These are phyloP conservation scores for Dothistroma pini DNA, from an alignment of 2,329 filamentous ascomycete genomes.

Conservation along the genomic window DNA sequence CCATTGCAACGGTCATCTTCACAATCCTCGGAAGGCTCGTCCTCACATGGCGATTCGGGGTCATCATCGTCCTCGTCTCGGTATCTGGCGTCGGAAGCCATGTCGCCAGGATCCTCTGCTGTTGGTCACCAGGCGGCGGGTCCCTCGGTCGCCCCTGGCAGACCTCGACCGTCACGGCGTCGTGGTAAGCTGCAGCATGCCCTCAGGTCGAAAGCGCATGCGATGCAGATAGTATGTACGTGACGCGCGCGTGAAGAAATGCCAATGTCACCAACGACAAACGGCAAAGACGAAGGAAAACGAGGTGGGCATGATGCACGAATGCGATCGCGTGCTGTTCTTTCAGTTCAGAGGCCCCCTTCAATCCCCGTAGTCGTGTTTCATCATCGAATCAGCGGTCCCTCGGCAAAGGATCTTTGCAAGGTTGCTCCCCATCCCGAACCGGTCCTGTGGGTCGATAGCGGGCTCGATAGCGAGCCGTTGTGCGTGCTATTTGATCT, in stretches of 20 bases:
- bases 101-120: not conserved
- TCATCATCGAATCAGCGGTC: not conserved
- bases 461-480: not conserved
- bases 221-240: not conserved
- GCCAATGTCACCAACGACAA: not conserved
- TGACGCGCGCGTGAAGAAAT: not conserved
- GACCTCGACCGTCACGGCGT: not conserved
- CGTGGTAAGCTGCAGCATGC: not conserved
- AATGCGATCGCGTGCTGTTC: not conserved
- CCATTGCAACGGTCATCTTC: constrained; percentile 33
- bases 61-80: constrained; percentile 4
- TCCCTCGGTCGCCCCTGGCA: not conserved
- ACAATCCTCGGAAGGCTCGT: constrained; percentile 28
- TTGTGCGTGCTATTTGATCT: not conserved
- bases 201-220: not conserved
- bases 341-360: not conserved
- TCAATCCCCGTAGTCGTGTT: not conserved
- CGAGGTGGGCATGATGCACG: not conserved
- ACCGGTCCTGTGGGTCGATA: not conserved
- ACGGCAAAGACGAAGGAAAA: not conserved
- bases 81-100: constrained; percentile 9
- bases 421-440: not conserved
- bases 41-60: constrained; percentile 10
- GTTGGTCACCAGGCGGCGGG: constrained; percentile 1
- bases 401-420: not conserved